Conservation (phyloP, 2,329 filamentous ascomycete genomes). For the Orbilia brochopaga region DNA sequence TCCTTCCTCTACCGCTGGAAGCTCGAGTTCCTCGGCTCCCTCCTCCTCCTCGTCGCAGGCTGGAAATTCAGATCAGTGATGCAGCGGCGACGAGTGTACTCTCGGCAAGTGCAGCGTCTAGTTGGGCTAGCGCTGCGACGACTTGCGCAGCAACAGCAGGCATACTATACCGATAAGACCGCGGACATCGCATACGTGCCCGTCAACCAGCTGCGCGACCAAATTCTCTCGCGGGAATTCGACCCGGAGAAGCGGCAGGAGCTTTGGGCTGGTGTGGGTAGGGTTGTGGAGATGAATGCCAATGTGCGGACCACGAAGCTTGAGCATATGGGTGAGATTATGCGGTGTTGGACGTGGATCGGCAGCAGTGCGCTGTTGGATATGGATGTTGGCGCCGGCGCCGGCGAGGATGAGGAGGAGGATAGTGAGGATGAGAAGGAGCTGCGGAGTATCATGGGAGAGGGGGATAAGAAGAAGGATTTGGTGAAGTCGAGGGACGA, state of each 20-base stretch:
- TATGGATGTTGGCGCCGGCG: conserved; percentile 15
- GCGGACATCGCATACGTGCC: conserved; percentile 75
- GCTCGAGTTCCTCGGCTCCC: conserved; percentile 68
- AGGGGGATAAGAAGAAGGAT: conserved; percentile 22
- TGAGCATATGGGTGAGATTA: conserved; percentile 67
- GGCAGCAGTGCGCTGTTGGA: conserved; percentile 61
- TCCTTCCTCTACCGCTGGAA: conserved; percentile 76
- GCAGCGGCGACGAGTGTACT: conserved; percentile 65
- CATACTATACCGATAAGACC: conserved; percentile 71
- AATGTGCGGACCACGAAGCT: conserved; percentile 81
- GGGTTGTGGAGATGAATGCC: conserved; percentile 88
- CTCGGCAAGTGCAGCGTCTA: conserved; percentile 63
- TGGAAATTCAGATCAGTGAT: conserved; percentile 64
- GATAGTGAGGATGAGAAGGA: conserved; percentile 39
- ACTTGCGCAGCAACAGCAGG: conserved; percentile 79
- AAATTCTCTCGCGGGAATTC: conserved; percentile 83
- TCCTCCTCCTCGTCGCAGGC: conserved; percentile 30
- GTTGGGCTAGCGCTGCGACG: conserved; percentile 84
- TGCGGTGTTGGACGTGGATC: conserved; percentile 73
- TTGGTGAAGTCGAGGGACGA: conserved; percentile 57
- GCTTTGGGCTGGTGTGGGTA: conserved; percentile 81
- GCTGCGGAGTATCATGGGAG: conserved; percentile 39
- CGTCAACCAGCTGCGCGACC: conserved; percentile 86
- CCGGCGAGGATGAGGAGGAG: conserved; percentile 17
- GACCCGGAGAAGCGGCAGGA: conserved; percentile 75